Base-by-base conservation (phyloP, 2,329 filamentous ascomycete genomes). In the Microthyrium microscopicum region DNA sequence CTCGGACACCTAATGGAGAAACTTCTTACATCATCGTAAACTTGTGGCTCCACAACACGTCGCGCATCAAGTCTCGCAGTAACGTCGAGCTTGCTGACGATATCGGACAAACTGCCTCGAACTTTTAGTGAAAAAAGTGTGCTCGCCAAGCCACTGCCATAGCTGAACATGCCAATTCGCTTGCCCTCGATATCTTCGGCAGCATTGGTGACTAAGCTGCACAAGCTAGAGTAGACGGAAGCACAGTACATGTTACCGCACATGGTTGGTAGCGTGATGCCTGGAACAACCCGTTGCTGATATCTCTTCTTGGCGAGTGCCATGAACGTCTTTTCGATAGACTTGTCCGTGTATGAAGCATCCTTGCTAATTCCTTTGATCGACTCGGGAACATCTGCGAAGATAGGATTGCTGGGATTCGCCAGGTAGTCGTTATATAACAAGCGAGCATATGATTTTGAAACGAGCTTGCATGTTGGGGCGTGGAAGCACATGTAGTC, bases 171-270 rank as follows among this genome's bases (percentile, higher is more conserved):
- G 33, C 53, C 60, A 39, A 66, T 49, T 35, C 61, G 57, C 56
- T 64, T 65, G 49, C 60, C 62, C 43, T 58, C 53, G n/a, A 62
- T 46, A 15, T 56, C 51, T 32, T 56, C 51, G 43, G 50, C 47
- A 26, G 64, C 46, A 44, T 64, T 64, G 48, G 53, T 44, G 38
- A 66, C 41, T 37, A 66, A 46, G 32, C 60, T 61, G 45, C 55
- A 54, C 38, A 66, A 53, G 41, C 60, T 62, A 37, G 53, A 56
- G 51, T 64, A 66, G 34, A 66, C 61, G 39, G 58, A 62, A 20
- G 58, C 62, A 41, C 57, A 62, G 58, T 66, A 66, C 62, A 66
- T 66, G 58, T 66, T 66, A 35, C 62, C 62, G 52, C 62, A 66
- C 54, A 58, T 56, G 42, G 62, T 66, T 6, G 62, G 62, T 17